These are phyloP conservation scores for Lodderomyces elongisporus DNA, from an alignment of 1,139 yeast species.

Conservation along the genomic window DNA sequence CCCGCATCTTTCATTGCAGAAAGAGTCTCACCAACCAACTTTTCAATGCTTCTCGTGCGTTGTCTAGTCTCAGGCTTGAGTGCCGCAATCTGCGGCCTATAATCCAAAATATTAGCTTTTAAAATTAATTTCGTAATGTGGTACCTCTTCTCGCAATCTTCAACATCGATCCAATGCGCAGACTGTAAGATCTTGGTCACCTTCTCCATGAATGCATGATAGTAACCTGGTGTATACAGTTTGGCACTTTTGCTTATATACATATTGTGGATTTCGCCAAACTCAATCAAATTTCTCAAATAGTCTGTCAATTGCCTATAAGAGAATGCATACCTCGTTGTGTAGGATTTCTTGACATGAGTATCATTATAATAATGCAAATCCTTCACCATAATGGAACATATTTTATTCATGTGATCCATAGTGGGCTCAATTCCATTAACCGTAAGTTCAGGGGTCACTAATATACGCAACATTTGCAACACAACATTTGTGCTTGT, in stretches of 20 bases:
- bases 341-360: conserved; percentile 19
- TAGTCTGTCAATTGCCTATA: conserved; percentile 7
- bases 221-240: conserved; percentile 4
- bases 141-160: conserved; percentile 12
- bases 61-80: conserved; percentile 8
- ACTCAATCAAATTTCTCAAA: conserved; percentile 7
- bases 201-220: conserved; percentile 10
- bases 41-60: conserved; percentile 17
- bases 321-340: conserved; percentile 1
- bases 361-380: conserved; percentile 31
- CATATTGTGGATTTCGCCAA: conserved; percentile 1
- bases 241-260: conserved; percentile 1
- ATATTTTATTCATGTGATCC: conserved; percentile 26
- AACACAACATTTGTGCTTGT: conserved; percentile 18
- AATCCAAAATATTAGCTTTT: conserved; percentile 28
- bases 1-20: conserved; percentile 15
- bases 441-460: conserved; percentile 17
- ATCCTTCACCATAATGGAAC: conserved; percentile 31
- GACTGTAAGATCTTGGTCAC: conserved; percentile 21
- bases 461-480: conserved; percentile 22
- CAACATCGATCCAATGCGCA: conserved; percentile 23
- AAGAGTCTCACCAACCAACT: conserved; percentile 22
- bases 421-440: conserved; percentile 15
- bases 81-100: conserved; percentile 20
- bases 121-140: conserved; percentile 23